Conservation (phyloP, 805 yeast species). For the Kodamaea restingae region DNA sequence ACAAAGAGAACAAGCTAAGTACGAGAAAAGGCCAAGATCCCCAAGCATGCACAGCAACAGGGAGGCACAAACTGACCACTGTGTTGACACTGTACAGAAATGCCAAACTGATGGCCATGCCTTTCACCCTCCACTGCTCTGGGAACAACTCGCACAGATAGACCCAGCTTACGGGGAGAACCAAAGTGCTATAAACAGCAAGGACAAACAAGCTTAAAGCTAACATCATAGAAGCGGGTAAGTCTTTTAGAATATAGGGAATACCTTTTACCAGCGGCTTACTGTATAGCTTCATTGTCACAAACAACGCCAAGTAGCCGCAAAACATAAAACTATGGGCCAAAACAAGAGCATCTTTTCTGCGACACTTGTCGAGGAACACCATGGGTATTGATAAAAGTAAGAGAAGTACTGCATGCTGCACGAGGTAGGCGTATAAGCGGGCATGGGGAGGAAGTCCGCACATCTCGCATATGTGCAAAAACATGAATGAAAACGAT, state of each 20-base stretch:
- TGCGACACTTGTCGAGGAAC: slow-evolving; percentile 39
- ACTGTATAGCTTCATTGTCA: slow-evolving; percentile 34
- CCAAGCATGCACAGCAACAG: slow-evolving; percentile 31
- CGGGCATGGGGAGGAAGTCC: slow-evolving; percentile 36
- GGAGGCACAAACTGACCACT: slow-evolving; percentile 36
- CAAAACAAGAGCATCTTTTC: slow-evolving; percentile 44
- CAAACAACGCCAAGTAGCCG: slow-evolving; percentile 32
- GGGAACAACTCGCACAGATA: slow-evolving; percentile 51
- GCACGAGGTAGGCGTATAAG: slow-evolving; percentile 30
- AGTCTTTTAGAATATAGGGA: slow-evolving; percentile 27
- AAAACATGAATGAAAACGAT: slow-evolving; percentile 41
- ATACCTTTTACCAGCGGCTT: slow-evolving; percentile 24
- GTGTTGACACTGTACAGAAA: slow-evolving; percentile 43
- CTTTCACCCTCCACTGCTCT: slow-evolving; percentile 41
- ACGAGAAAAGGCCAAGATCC: slow-evolving; percentile 40
- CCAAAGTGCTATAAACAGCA: slow-evolving; percentile 44
- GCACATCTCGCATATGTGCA: slow-evolving; percentile 45
- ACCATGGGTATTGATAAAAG: slow-evolving; percentile 44
- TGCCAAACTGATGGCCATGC: slow-evolving; percentile 43
- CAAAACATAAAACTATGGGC: slow-evolving; percentile 38
- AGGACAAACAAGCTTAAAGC: slow-evolving; percentile 44
- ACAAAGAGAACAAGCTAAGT: slow-evolving; percentile 31
- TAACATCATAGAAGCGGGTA: slow-evolving; percentile 40
- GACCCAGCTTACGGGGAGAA: slow-evolving; percentile 47
- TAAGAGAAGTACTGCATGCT: slow-evolving; percentile 35